A percentile compares a stretch with the other conserved stretches of the same genome.
Evolutionary conservation across 2,329 filamentous ascomycete genomes (phyloP).

Genomic region (Neocucurbitaria cava): DNA sequence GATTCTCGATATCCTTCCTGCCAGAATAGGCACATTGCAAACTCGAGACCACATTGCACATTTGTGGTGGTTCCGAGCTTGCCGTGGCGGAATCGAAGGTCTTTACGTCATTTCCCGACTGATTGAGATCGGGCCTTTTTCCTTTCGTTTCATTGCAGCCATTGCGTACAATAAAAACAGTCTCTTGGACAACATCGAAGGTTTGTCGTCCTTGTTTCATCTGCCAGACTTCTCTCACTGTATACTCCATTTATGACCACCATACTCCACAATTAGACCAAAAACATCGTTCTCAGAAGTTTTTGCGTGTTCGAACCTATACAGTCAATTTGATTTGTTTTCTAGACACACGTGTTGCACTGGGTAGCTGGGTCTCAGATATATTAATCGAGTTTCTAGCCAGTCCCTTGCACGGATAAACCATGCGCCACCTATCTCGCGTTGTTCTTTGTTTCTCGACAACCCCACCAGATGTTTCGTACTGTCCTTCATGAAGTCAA

Average conservation of each 20-base stretch:
- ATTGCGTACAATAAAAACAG: neutral
- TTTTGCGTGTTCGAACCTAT: neutral
- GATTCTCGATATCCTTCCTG: neutral
- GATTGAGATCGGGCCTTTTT: no score
- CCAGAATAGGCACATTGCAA: neutral
- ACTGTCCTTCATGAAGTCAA: neutral
- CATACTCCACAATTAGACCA: no score
- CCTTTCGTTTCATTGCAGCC: neutral
- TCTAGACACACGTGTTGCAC: neutral
- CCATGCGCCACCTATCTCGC: neutral
- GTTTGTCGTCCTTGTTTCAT: no score
- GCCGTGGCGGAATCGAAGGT: no score
- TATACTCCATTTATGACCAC: no score
- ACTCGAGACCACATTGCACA: neutral
- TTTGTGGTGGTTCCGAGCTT: neutral
- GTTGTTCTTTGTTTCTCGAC: neutral
- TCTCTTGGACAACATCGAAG: no score
- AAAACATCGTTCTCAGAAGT: neutral
- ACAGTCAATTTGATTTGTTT: neutral
- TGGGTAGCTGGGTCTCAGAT: neutral
- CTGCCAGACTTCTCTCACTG: no score
- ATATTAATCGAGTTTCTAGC: neutral
- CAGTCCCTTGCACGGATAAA: neutral
- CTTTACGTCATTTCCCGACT: no score
- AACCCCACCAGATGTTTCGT: neutral